A percentile compares a stretch with the other conserved stretches of the same genome.
Conservation (phyloP, 2,329 filamentous ascomycete species). For the Calycina marina region DNA sequence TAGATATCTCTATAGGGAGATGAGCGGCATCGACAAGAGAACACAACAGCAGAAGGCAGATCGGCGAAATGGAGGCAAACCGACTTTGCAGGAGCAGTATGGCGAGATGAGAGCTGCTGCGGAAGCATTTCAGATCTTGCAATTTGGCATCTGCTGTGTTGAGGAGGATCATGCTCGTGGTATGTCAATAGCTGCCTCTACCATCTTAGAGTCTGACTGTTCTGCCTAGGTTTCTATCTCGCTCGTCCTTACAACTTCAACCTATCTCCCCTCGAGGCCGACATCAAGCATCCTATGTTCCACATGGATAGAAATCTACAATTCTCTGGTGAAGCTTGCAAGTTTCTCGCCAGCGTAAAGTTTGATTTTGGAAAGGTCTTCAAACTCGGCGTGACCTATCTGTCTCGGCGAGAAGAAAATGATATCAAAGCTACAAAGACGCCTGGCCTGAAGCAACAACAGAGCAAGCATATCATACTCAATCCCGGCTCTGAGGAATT, state of each 20-base stretch:
- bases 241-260: conserved; percentile 51
- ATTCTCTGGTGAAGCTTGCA: conserved; percentile 30
- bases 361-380: conserved; percentile 45
- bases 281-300: conserved; percentile 32
- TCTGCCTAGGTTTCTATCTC: conserved; percentile 32
- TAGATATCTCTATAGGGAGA: too few relatives aligned
- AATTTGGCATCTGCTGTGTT: conserved; percentile 53
- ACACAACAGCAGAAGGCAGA: conserved; percentile 19
- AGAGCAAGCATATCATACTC: too few relatives aligned
- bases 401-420: conserved; percentile 43
- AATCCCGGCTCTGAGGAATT: too few relatives aligned
- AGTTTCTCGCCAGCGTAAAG: conserved; percentile 42
- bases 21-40: conserved; percentile 43
- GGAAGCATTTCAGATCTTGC: conserved; percentile 47
- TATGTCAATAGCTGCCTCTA: conserved; percentile 12
- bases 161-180: conserved; percentile 37
- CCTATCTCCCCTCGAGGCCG: conserved; percentile 34
- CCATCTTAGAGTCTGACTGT: conserved; percentile 4
- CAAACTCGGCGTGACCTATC: conserved; percentile 41
- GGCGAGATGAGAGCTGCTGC: conserved; percentile 43
- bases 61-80: conserved; percentile 25
- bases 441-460: background rate
- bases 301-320: conserved; percentile 38
- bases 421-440: conserved; percentile 24
- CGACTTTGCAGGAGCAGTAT: conserved; percentile 45